Conservation (phyloP, 2,329 filamentous ascomycete species). For the Endoconidiophora laricicola region DNA sequence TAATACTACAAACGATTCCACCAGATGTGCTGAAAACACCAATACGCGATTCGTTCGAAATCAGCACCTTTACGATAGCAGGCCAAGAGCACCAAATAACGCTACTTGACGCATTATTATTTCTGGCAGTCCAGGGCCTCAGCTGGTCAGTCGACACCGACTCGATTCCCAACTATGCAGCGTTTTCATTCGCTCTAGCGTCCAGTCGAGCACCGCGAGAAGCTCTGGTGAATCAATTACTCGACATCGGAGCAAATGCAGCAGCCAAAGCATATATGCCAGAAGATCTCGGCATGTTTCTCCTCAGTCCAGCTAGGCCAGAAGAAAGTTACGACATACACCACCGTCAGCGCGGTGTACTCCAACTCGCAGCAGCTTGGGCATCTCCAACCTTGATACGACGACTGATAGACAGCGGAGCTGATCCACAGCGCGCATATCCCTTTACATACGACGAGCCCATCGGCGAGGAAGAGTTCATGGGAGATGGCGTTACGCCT, state of each 20-base stretch:
- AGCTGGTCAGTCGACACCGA: background rate
- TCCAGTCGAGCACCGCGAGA: constrained; percentile 1
- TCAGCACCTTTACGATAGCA: too few species aligned
- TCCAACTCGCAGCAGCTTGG: constrained; percentile 1
- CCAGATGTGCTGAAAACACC: background rate
- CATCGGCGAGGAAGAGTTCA: background rate
- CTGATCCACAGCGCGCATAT: background rate
- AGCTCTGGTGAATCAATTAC: background rate
- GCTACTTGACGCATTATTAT: background rate
- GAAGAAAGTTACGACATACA: background rate
- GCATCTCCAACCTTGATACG: constrained; percentile 1
- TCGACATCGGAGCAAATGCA: constrained; percentile 1
- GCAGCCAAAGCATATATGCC: background rate
- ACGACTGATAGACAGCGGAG: constrained; percentile 1
- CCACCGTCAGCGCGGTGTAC: background rate
- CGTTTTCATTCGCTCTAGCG: background rate
- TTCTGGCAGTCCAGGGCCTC: background rate
- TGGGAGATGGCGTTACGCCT: background rate
- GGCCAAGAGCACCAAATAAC: background rate
- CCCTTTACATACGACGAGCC: constrained; percentile 3
- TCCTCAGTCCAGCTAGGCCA: background rate
- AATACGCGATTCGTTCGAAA: background rate
- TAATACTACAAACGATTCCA: background rate
- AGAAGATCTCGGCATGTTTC: background rate
- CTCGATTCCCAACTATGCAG: background rate